Conservation (phyloP, 345 rosid genomes). For the rapeseed (Brassica napus) region Da-Ae NC_063452.1:21247001-21247500, state of each 20-base stretch:
- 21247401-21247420: conserved; percentile 35
- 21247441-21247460: conserved; percentile 36
- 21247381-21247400: conserved; percentile 31
- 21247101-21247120: conserved; percentile 23
- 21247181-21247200: conserved; percentile 20
- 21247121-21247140: conserved; percentile 11
- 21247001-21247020: not conserved
- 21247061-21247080: conserved; percentile 3
- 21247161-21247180: conserved; percentile 25
- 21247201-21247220: conserved; percentile 12
- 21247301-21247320: conserved; percentile 34
- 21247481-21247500: conserved; percentile 21
- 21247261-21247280: not conserved
- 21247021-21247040: not conserved
- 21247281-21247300: not conserved
- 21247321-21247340: conserved; percentile 1
- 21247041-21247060: conserved; percentile 20
- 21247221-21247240: not conserved
- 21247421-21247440: conserved; percentile 27
- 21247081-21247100: conserved; percentile 16
- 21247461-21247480: conserved; percentile 25
- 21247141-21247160: conserved; percentile 27
- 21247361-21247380: conserved; percentile 15
- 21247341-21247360: conserved; percentile 25
- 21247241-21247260: not conserved